Base-by-base conservation (phyloP, 176 grass and related monocot species). In the Saccharum officinarum region DNA sequence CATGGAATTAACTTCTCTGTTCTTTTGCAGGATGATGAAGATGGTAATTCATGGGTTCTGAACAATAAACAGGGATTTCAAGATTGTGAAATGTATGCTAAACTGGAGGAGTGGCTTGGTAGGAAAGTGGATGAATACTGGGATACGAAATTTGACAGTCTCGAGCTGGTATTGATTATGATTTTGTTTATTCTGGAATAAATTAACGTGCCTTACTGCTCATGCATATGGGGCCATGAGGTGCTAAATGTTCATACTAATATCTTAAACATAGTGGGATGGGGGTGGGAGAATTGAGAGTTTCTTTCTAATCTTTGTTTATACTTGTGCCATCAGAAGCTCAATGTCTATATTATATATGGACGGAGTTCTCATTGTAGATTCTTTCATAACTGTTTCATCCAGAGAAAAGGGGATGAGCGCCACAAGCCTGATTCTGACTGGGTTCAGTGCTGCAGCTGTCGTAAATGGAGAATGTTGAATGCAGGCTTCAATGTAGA, bases 51-150 rank as follows among this genome's bases (percentile, higher is more conserved):
- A 22, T 97, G 90, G 88, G 92, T 97, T 80, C 72, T 97, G 55
- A 97, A 97, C 62, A 94, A 45, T 61, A 97, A 97, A 69, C 95
- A 97, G 84, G 95, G 92, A 41, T 97, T 97, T 88, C 92, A 94
- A 92, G 90, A 97, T 81, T 94, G 88, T 84, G 95, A 94, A 85
- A 76, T 80, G 40, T 97, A 94, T 91, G 90, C 92, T 59, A 83
- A 89, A 82, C 78, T 97, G 70, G 95, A 97, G 84, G 90, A 91
- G 50, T 94, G 92, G 88, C 87, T 97, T 54, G 95, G 82, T 72
- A 82, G 71, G 65, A 88, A 83, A 86, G 82, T 83, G 71, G 75
- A 92, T 68, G 86, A 92, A 86, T 94, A 94, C 84, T 97, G 88
- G 88, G 88, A 92, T 37, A 86, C 46, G 8, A 75, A 94, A 49